Conservation (phyloP, 2,329 filamentous ascomycete genomes). For the Lecanicillium sp. region DNA sequence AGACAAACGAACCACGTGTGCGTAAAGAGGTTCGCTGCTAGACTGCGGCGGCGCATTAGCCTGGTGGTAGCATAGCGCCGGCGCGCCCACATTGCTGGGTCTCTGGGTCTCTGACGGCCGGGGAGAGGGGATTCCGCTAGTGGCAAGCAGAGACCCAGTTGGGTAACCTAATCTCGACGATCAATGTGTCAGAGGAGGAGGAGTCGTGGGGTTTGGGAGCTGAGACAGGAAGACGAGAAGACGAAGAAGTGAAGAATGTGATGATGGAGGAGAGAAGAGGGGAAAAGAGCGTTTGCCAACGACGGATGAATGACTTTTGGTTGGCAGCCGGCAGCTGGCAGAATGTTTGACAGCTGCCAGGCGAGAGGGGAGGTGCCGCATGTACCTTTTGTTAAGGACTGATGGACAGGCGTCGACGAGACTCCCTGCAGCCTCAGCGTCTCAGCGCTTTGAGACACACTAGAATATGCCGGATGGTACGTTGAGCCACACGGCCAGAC, state of each 20-base stretch:
- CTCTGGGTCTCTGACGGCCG: conserved; percentile 7
- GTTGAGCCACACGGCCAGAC: too few relatives aligned
- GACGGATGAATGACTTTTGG: background rate
- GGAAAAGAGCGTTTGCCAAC: background rate
- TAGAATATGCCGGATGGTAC: conserved; percentile 5
- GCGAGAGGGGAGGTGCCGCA: background rate
- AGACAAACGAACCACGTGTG: background rate
- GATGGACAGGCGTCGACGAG: too few relatives aligned
- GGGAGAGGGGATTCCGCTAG: background rate
- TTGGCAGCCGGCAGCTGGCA: background rate
- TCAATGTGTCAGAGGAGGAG: conserved; percentile 13
- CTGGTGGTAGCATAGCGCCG: conserved; percentile 5
- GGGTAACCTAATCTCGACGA: conserved; percentile 26
- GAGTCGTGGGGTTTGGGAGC: conserved; percentile 1
- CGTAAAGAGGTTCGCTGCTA: background rate
- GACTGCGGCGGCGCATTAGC: conserved; percentile 7
- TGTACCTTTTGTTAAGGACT: conserved; percentile 1
- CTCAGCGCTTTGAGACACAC: background rate
- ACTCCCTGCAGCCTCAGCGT: background rate
- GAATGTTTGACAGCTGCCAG: background rate
- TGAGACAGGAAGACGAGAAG: too few relatives aligned
- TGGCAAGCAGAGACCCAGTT: conserved; percentile 4
- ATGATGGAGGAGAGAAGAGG: background rate
- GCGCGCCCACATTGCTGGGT: conserved; percentile 8
- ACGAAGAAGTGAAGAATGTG: background rate